Percentiles rank a stretch among this genome's conserved stretches.
Evolutionary conservation across 2,329 filamentous ascomycete genomes (phyloP).

Genomic region (Hypoxylon rubiginosum): DNA sequence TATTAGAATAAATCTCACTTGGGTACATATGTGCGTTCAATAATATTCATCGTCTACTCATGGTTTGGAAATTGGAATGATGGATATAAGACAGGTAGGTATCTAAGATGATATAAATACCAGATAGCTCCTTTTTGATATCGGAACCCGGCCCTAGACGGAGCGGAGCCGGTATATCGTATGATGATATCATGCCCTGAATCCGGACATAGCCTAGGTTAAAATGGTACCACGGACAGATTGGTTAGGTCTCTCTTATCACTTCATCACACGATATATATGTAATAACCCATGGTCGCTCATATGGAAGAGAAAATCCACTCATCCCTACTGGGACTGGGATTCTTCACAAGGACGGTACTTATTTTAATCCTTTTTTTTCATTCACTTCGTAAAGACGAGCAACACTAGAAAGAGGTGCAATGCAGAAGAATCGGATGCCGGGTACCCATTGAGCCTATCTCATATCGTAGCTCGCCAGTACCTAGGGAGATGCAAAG

Average conservation of each 20-base stretch:
- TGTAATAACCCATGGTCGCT: conserved; percentile 2
- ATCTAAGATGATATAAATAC: too few species aligned
- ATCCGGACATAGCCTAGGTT: not conserved
- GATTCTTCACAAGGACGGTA: not conserved
- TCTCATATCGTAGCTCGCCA: conserved; percentile 54
- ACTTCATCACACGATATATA: conserved; percentile 26
- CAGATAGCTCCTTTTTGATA: conserved; percentile 17
- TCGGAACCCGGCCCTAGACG: conserved; percentile 2
- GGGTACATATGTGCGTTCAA: not conserved
- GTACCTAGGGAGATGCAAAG: conserved; percentile 71
- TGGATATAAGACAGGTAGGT: too few species aligned
- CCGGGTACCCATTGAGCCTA: conserved; percentile 57
- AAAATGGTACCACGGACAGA: conserved; percentile 10
- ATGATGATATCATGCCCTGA: conserved; percentile 42
- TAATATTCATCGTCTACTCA: not conserved
- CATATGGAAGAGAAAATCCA: conserved; percentile 8
- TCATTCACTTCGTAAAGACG: conserved; percentile 28
- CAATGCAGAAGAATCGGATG: conserved; percentile 49
- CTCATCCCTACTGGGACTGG: conserved; percentile 15
- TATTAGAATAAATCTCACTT: conserved; percentile 13
- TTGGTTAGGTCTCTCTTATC: not conserved
- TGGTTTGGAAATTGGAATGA: not conserved
- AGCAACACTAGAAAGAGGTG: conserved; percentile 14
- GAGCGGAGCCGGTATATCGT: conserved; percentile 28
- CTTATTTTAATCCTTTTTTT: conserved; percentile 5